Conservation (phyloP, 768 basidiomycete species). For the Lentinula raphanica region DNA sequence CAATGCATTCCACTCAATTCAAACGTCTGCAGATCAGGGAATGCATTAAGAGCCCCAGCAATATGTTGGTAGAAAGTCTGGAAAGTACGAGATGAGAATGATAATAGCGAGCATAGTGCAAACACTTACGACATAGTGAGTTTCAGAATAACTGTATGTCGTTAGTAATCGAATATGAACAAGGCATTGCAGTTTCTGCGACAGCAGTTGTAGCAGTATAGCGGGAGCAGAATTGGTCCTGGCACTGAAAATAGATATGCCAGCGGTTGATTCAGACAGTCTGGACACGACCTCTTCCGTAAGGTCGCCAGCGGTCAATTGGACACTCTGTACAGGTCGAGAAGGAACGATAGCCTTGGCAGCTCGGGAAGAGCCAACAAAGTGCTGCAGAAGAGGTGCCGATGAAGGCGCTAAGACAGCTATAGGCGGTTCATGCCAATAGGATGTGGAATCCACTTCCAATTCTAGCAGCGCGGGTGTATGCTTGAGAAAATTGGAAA, state of each 20-base stretch:
- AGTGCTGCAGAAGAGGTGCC: conserved; percentile 45
- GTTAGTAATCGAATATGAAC: conserved; percentile 65
- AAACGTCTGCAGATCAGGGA: conserved; percentile 59
- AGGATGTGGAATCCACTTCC: conserved; percentile 30
- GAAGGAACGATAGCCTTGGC: conserved; percentile 57
- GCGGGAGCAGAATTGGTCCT: conserved; percentile 55
- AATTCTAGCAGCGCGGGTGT: conserved; percentile 53
- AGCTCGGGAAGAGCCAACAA: conserved; percentile 55
- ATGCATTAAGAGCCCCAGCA: conserved; percentile 48
- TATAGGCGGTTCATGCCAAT: conserved; percentile 29
- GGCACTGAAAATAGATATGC: conserved; percentile 52
- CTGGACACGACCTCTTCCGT: conserved; percentile 48
- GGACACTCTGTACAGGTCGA: conserved; percentile 59
- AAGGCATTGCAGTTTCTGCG: conserved; percentile 52
- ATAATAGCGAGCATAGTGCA: conserved; percentile 10
- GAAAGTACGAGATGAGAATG: conserved; percentile 14
- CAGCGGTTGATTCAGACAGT: conserved; percentile 45
- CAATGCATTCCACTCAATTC: conserved; percentile 77
- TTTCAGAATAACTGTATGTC: conserved; percentile 44
- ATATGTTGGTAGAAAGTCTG: conserved; percentile 64
- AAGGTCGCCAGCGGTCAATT: conserved; percentile 57
- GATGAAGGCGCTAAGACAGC: conserved; percentile 29
- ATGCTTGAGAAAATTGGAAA: conserved; percentile 54
- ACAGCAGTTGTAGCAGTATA: conserved; percentile 52
- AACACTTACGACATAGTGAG: conserved; percentile 46